A percentile compares a stretch with the other conserved stretches of the same genome.
Evolutionary conservation across 805 yeast species (phyloP).

Genomic region (Schizosaccharomyces lindneri): DNA sequence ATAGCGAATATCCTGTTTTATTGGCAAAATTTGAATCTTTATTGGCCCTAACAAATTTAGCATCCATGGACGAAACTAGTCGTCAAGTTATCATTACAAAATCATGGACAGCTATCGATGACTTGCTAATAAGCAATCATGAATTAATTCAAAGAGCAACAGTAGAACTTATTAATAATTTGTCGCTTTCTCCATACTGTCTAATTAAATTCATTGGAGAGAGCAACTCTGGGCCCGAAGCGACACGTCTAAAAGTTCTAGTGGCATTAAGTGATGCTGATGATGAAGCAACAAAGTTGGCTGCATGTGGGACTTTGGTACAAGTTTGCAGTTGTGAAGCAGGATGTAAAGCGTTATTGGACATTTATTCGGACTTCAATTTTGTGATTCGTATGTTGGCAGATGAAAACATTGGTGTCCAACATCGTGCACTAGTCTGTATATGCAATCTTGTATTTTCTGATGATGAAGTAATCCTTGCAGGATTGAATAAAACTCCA

Average conservation of each 20-base stretch:
- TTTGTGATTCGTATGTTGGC: neutral
- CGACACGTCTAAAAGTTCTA: neutral
- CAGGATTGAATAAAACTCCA: neutral
- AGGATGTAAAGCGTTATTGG: neutral
- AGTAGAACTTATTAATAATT: conserved; percentile 19
- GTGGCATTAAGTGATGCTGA: neutral
- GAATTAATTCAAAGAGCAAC: conserved; percentile 29
- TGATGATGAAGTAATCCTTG: neutral
- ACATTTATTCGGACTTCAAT: neutral
- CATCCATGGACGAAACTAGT: conserved; percentile 22
- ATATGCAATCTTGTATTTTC: neutral
- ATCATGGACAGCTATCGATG: conserved; percentile 25
- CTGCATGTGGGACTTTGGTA: neutral
- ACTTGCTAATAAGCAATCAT: conserved; percentile 13
- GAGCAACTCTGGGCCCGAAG: neutral
- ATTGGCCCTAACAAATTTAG: conserved; percentile 42
- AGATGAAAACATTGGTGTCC: neutral
- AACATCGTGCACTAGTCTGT: neutral
- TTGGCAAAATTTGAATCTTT: conserved; percentile 25
- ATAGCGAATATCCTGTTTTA: conserved; percentile 10
- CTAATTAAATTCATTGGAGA: neutral
- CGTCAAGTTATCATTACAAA: conserved; percentile 18
- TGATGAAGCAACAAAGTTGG: neutral
- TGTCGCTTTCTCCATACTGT: neutral
- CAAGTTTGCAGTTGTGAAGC: neutral